Conservation (phyloP, 768 basidiomycete genomes). For the Galerina sulciceps region DNA sequence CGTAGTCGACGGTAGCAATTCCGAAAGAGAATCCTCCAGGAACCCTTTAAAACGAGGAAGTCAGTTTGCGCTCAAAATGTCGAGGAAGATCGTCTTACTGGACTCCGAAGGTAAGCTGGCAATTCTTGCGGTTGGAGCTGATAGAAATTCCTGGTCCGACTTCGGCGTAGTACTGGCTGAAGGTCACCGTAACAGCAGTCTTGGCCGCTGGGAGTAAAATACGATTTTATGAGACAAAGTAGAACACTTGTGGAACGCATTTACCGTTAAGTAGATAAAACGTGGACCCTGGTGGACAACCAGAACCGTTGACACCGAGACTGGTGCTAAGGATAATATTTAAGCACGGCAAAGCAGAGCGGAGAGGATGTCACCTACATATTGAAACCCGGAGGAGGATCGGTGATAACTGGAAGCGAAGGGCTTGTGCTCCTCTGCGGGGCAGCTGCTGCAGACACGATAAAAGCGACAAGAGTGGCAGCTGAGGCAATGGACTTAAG, state of each 20-base stretch:
- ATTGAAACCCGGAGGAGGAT: constrained; percentile 15
- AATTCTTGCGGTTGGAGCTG: constrained; percentile 27
- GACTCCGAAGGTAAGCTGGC: constrained; percentile 27
- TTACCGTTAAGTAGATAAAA: constrained; percentile 11
- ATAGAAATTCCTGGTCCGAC: constrained; percentile 27
- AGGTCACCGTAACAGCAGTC: constrained; percentile 27
- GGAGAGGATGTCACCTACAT: not conserved
- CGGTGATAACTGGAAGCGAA: constrained; percentile 12
- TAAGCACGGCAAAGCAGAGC: not conserved
- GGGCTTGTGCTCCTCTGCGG: constrained; percentile 10
- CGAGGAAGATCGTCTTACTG: constrained; percentile 10
- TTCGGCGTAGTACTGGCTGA: constrained; percentile 27
- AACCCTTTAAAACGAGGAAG: constrained; percentile 6
- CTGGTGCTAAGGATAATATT: constrained; percentile 13
- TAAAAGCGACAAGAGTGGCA: constrained; percentile 8
- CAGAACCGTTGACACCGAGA: constrained; percentile 22
- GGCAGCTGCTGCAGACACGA: constrained; percentile 8
- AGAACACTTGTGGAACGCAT: not conserved
- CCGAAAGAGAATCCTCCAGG: constrained; percentile 29
- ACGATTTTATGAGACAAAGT: not conserved
- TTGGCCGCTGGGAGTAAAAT: constrained; percentile 14
- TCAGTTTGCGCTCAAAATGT: not conserved
- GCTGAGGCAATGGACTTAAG: constrained; percentile 5
- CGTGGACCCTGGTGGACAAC: constrained; percentile 21
- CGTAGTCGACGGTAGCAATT: constrained; percentile 27